Base-by-base conservation (phyloP, 2,329 filamentous ascomycete species). In the Fusarium continuum region DNA sequence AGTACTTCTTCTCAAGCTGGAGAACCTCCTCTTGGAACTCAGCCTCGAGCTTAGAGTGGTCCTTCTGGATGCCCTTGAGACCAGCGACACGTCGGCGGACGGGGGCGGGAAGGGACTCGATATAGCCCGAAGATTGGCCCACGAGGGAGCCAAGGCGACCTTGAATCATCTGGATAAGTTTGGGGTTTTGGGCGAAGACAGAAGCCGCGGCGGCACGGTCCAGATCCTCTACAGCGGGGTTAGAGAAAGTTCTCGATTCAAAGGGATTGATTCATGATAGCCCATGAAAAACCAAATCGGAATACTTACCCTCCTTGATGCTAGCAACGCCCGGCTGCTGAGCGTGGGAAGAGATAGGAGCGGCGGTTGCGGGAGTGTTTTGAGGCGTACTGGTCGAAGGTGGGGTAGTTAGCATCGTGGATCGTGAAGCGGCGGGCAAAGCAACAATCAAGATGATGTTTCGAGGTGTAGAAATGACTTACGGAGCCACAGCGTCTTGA, bases 1-100 rank as follows among this genome's bases (percentile, higher is more conserved):
- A 98, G 81, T 97, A 99, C 83, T 97, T 97, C 88, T 99, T 99
- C 86, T 99, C 95, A 23, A 99, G 87, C 79, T 97, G 90, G 56
- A 99, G 86, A 62, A 99, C 93, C 82, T 98, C 96, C 79, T 98
- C 93, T 79, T 99, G 96, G 80, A 99, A 98, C 80, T 97, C 90
- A 49, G 93, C 92, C 84, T 99, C 96, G 72, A 99, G 89, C 83
- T 98, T 97, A 61, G 94, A 92, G 82, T 99, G 95, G 73, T 98
- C 93, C 81, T 97, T 97, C 82, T 99, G 95, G 71, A 99, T 93
- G 70, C 94, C 96, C 83, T 98, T 97, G 64, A 99, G 85, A 70
- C 95, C 96, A 62, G 93, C 89, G 67, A 99, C 94, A 75, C 95
- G 93, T 76, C 91, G 92, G 78, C 93, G 93, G 72, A 99, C 93